Evolutionary conservation across 805 yeast genomes (phyloP).

Genomic region (Metschnikowia henanensis): DNA sequence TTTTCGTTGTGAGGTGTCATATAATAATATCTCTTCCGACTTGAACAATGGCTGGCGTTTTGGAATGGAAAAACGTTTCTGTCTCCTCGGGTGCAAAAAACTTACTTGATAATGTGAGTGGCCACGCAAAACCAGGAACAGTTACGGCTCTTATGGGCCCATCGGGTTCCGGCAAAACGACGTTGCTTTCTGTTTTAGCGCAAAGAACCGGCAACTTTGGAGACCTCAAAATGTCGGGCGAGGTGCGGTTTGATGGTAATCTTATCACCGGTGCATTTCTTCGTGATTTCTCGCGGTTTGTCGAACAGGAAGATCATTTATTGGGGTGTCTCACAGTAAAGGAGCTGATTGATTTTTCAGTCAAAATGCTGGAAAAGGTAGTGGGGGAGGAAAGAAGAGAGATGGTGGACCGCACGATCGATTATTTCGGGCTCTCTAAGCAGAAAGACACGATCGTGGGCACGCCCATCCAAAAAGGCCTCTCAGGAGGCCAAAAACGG

Average conservation of each 20-base stretch:
- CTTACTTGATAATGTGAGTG: slow-evolving; percentile 11
- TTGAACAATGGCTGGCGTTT: slow-evolving; percentile 2
- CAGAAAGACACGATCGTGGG: slow-evolving; percentile 61
- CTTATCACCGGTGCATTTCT: slow-evolving; percentile 11
- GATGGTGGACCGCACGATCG: slow-evolving; percentile 59
- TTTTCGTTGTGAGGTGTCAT: too few relatives aligned
- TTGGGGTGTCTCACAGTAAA: slow-evolving; percentile 69
- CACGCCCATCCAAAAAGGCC: slow-evolving; percentile 49
- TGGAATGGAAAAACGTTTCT: slow-evolving; percentile 9
- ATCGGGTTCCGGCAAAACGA: slow-evolving; percentile 85
- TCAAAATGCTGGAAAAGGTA: slow-evolving; percentile 57
- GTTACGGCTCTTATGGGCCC: slow-evolving; percentile 84
- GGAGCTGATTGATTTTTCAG: slow-evolving; percentile 70
- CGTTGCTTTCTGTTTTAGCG: slow-evolving; percentile 66
- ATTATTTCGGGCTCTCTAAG: slow-evolving; percentile 64
- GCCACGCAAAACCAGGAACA: slow-evolving; percentile 10
- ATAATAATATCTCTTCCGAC: too few relatives aligned
- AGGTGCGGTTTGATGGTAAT: slow-evolving; percentile 29
- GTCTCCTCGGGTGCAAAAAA: slow-evolving; percentile 10
- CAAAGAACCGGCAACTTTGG: slow-evolving; percentile 44
- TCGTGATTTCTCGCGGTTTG: slow-evolving; percentile 37
- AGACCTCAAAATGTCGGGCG: slow-evolving; percentile 43
- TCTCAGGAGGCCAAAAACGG: slow-evolving; percentile 85
- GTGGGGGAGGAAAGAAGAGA: slow-evolving; percentile 43
- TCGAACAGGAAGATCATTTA: slow-evolving; percentile 74